Evolutionary conservation across 371 early-diverging fungal genomes (phyloP).

Genomic region (Entomophthora muscae): DNA sequence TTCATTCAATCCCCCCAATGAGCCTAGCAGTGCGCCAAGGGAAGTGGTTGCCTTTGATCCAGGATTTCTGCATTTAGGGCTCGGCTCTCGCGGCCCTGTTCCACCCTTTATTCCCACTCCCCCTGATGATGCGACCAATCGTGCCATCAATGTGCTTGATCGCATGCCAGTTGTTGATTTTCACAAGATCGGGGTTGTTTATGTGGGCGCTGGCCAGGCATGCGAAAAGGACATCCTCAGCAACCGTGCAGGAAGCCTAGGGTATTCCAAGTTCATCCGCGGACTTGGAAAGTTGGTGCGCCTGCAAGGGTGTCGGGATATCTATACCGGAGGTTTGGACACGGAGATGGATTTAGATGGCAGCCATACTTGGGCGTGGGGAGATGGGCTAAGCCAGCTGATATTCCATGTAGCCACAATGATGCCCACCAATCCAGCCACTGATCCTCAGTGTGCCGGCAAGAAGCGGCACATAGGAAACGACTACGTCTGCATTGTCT

Average conservation of each 20-base stretch:
- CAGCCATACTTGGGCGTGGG: conserved; percentile 58
- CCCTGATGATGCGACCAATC: conserved; percentile 48
- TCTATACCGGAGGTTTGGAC: conserved; percentile 83
- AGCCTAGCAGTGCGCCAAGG: conserved; percentile 2
- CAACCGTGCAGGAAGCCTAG: conserved; percentile 67
- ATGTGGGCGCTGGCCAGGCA: conserved; percentile 68
- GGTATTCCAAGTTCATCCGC: conserved; percentile 63
- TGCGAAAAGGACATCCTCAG: conserved; percentile 67
- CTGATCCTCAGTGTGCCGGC: conserved; percentile 50
- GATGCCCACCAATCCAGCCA: conserved; percentile 66
- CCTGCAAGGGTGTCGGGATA: conserved; percentile 40
- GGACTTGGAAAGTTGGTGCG: conserved; percentile 56
- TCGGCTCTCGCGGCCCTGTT: conserved; percentile 25
- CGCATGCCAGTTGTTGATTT: conserved; percentile 79
- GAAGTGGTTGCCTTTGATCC: conserved; percentile 36
- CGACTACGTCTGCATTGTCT: conserved; percentile 83
- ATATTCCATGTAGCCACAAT: conserved; percentile 84
- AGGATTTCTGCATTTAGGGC: conserved; percentile 29
- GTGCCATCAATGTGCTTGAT: conserved; percentile 69
- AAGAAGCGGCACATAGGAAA: conserved; percentile 96
- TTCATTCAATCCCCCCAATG: conserved; percentile 8
- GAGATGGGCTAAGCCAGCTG: conserved; percentile 70
- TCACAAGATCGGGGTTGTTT: conserved; percentile 88
- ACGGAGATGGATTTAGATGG: conserved; percentile 71
- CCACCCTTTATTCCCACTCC: conserved; percentile 42